Evolutionary conservation across 1,139 yeast genomes (phyloP).

Genomic region (Blastobotrys arbuscula): DNA sequence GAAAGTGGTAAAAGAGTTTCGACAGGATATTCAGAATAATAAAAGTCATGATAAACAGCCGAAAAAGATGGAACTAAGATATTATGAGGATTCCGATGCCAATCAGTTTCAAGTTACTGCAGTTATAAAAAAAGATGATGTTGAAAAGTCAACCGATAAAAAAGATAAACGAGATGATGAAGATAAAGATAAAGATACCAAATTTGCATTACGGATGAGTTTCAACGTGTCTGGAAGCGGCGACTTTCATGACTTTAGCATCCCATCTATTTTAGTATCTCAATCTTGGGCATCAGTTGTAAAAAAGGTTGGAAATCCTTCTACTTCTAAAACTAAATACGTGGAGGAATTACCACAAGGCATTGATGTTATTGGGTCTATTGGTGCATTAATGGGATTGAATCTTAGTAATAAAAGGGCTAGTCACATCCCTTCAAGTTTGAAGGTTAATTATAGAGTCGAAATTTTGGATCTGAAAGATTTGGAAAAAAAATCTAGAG

Average conservation of each 20-base stretch:
- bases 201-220: neutral
- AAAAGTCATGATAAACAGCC: constrained; percentile 3
- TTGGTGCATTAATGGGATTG: constrained; percentile 4
- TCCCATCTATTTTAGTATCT: constrained; percentile 5
- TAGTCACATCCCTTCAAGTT: neutral
- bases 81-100: neutral
- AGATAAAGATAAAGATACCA: neutral
- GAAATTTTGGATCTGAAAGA: neutral
- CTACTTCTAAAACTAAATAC: neutral
- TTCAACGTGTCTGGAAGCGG: neutral
- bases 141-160: neutral
- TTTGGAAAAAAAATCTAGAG: neutral
- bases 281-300: constrained; percentile 3
- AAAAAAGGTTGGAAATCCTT: neutral
- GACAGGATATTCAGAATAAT: neutral
- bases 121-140: neutral
- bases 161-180: neutral
- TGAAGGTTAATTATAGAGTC: constrained; percentile 3
- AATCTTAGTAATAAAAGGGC: neutral
- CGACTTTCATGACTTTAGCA: neutral
- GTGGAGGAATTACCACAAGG: constrained; percentile 3
- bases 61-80: neutral
- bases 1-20: constrained; percentile 1
- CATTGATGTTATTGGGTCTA: constrained; percentile 6
- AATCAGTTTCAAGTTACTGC: constrained; percentile 3